Percentiles rank a stretch among this genome's conserved stretches.
These are phyloP conservation scores for Spergularia marina DNA, from an alignment of 148 eudicot species.

Conservation along the genomic window DNA sequence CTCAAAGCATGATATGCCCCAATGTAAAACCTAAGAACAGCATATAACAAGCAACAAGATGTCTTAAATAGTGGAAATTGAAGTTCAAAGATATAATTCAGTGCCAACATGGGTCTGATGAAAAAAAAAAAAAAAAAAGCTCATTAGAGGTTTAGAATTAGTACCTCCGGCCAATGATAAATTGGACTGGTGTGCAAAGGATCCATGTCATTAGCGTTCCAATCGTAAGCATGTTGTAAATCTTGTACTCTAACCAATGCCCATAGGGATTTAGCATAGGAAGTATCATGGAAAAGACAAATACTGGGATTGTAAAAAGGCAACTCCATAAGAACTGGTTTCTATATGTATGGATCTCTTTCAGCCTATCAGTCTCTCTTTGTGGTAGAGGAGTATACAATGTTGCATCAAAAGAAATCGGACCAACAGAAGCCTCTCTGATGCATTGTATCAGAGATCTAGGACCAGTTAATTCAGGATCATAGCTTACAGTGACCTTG, in stretches of 20 bases:
- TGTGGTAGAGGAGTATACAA: slow-evolving; percentile 64
- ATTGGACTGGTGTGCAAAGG: slow-evolving; percentile 88
- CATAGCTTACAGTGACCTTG: slow-evolving; percentile 57
- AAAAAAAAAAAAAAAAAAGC: background rate
- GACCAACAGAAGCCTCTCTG: slow-evolving; percentile 49
- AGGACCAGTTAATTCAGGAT: slow-evolving; percentile 75
- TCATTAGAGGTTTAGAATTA: slow-evolving; percentile 7
- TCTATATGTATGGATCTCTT: slow-evolving; percentile 52
- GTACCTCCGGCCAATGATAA: slow-evolving; percentile 84
- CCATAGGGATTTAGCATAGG: slow-evolving; percentile 90
- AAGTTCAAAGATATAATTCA: background rate
- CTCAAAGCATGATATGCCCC: slow-evolving; percentile 91
- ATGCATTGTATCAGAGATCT: slow-evolving; percentile 73
- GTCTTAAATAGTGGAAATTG: background rate
- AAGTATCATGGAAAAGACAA: slow-evolving; percentile 81
- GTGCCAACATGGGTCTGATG: background rate
- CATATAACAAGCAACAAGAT: slow-evolving; percentile 13
- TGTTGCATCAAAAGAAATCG: slow-evolving; percentile 54
- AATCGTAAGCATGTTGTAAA: slow-evolving; percentile 69
- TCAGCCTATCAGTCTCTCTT: slow-evolving; percentile 58
- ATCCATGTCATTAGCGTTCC: slow-evolving; percentile 87
- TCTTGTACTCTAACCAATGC: slow-evolving; percentile 77
- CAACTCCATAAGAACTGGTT: slow-evolving; percentile 85
- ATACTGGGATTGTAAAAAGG: slow-evolving; percentile 74
- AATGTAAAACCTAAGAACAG: slow-evolving; percentile 65